A percentile compares a stretch with the other conserved stretches of the same genome.
These are phyloP conservation scores for Puccinia hordei DNA, from an alignment of 1,284 basidiomycete species.

Conservation along the genomic window DNA sequence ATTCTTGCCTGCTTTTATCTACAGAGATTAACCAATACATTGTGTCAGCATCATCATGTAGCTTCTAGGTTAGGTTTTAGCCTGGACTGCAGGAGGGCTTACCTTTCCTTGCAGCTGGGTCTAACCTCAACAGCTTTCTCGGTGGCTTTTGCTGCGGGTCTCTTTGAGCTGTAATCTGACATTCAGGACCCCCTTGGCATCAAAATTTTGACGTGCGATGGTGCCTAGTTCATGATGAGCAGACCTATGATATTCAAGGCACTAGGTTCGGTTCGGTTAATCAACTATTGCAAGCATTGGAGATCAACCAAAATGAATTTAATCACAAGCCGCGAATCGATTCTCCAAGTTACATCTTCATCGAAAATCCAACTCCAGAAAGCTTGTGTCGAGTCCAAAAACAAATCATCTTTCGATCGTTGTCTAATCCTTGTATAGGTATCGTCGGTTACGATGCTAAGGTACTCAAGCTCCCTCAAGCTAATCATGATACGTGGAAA, in stretches of 20 bases:
- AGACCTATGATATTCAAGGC: slow-evolving; percentile 34
- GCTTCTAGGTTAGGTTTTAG: no score
- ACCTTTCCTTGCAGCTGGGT: no score
- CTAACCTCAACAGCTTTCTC: no score
- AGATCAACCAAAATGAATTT: neutral
- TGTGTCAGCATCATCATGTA: no score
- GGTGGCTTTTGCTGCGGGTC: no score
- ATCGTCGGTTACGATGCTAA: slow-evolving; percentile 25
- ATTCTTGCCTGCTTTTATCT: no score
- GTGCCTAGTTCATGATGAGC: slow-evolving; percentile 18
- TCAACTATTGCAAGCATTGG: neutral
- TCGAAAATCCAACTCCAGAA: slow-evolving; percentile 9
- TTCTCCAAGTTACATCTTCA: slow-evolving; percentile 20
- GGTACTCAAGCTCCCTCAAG: slow-evolving; percentile 6
- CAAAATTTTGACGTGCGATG: slow-evolving; percentile 12
- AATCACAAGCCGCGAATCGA: neutral
- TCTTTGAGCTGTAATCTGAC: no score
- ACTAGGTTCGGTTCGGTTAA: slow-evolving; percentile 19
- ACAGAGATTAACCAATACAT: no score
- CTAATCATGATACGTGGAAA: neutral
- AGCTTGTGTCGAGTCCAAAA: slow-evolving; percentile 13
- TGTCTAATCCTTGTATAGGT: neutral
- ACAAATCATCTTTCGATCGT: slow-evolving; percentile 1
- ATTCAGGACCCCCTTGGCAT: slow-evolving; percentile 39
- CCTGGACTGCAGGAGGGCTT: no score